A percentile compares a stretch with the other conserved stretches of the same genome.
Evolutionary conservation across 148 eudicot species (phyloP).

Genomic region (Chenopodium album): DNA sequence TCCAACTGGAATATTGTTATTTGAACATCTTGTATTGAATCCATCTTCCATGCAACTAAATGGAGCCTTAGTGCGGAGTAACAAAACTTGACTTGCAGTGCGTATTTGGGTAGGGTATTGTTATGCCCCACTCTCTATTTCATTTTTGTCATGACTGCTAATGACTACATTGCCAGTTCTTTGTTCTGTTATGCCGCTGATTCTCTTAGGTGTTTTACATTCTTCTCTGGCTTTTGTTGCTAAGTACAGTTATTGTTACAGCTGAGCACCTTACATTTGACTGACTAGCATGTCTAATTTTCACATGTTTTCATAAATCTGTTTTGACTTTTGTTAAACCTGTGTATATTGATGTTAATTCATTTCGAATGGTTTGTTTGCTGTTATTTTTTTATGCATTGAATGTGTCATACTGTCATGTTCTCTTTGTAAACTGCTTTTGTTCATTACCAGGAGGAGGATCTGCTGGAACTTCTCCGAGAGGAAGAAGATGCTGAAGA

Average conservation of each 20-base stretch:
- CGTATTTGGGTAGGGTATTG: not conserved
- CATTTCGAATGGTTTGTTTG: not conserved
- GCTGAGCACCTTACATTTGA: not conserved
- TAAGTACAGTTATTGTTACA: not conserved
- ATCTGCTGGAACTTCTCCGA: slow-evolving; percentile 68
- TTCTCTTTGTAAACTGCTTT: not conserved
- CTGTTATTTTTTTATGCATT: not conserved
- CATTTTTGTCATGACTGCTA: not conserved
- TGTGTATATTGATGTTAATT: not conserved
- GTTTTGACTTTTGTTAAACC: not conserved
- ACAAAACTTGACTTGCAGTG: not conserved
- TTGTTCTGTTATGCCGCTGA: not conserved
- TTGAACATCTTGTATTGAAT: not conserved
- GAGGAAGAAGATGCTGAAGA: slow-evolving; percentile 79
- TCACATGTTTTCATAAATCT: not conserved
- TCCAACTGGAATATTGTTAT: not conserved
- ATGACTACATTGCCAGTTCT: not conserved
- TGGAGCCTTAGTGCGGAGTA: not conserved
- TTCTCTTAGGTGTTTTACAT: not conserved
- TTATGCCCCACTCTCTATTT: not conserved
- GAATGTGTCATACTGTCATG: not conserved
- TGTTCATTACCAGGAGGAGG: slow-evolving; percentile 67
- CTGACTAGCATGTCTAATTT: not conserved
- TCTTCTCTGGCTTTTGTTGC: no score
- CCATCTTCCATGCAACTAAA: not conserved